Evolutionary conservation across 164 flowering plant species (phyloP), one percentile per base, ranked within the genome.

Genomic region (Piper betle): DNA sequence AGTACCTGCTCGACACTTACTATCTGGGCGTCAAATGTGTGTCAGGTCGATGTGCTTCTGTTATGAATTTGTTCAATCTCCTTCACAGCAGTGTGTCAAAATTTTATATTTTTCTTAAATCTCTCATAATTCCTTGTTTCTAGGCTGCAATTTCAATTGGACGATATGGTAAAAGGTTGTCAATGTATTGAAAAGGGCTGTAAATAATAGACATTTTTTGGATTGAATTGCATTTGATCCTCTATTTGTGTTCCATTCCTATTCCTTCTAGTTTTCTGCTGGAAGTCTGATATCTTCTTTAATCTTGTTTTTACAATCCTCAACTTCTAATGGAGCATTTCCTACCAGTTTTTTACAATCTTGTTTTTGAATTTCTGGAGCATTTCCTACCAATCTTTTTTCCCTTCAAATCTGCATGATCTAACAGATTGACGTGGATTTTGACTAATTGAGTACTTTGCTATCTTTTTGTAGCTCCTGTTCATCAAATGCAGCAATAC

Each of bases 401-500:
- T 48, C 59, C 38, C 17, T 52, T 25, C 33, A 25, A 25, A 25
- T 25, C 33, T 25, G 33, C 33, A 25, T 0, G 33, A 25, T 25
- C 33, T 25, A 25, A 25, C 33, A 25, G 33, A 46, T 12, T 5
- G 50, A 46, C 10, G 13, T 46, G 15, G 50, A 10, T 10, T 46
- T 10, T 12, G 9, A 2, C 10, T 9, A 2, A 65, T 67, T 66
- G 62, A 71, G 62, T 37, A 46, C 40, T 20, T 4, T 18, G 54
- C 64, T 11, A 42, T 72, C 25, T 64, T 68, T n/a, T 72, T 60
- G 74, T 88, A 92, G 98, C 98, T 71, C 96, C 97, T 4, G 90
- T 89, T 66, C 89, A 87, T 70, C 97, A 93, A 75, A 72, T 93
- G 94, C 96, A 89, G 78, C 93, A 87, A 68, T 93, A 89, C 73